Base-by-base conservation (phyloP, 352 stramenopile species). In the Globisporangium camurandrum region DNA sequence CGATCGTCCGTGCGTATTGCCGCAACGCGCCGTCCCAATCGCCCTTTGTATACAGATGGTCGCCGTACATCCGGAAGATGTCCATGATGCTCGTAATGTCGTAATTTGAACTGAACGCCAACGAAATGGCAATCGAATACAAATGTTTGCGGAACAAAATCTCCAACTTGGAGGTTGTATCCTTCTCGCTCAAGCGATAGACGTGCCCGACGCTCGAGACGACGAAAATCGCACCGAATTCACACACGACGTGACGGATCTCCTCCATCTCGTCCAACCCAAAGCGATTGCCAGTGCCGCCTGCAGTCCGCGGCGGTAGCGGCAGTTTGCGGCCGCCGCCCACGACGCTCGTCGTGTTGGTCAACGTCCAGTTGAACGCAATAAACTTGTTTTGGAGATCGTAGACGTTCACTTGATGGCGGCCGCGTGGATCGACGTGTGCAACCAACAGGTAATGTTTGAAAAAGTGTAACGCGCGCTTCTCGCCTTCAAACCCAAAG, bases 21-120 rank as follows among this genome's bases (percentile, higher is more conserved):
- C 95, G 82, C 57, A 99, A 79, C 6, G 95, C 96, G 19, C 87
- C 92, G 46, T 95, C 86, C 50, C 92, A 99, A 54, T 98, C 95
- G 34, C 94, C 93, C 60, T 98, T 98, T 51, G 97, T 73, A 69
- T 99, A 99, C 36, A 99, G 69, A 61, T 99, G 95, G 61, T 99
- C 96, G 40, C 95, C 97, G 66, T 99, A 98, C 83, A 93, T 95
- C 47, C 86, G 83, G 55, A 91, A 95, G 27, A 99, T 97, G 30
- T 95, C 85, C 62, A 97, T 97, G 54, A 99, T 97, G 53, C 94
- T 96, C 49, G 91, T 89, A 24, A 97, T 81, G 48, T 97, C 77
- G 61, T 95, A 93, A 55, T 97, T 96, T 54, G 96, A 92, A 66
- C 83, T 94, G 61, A 93, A 98, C 5, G 96, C 96, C 40, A 99